Evolutionary conservation across 495 filamentous ascomycete genomes (phyloP).

Genomic region (Trichocladium antarcticum): DNA sequence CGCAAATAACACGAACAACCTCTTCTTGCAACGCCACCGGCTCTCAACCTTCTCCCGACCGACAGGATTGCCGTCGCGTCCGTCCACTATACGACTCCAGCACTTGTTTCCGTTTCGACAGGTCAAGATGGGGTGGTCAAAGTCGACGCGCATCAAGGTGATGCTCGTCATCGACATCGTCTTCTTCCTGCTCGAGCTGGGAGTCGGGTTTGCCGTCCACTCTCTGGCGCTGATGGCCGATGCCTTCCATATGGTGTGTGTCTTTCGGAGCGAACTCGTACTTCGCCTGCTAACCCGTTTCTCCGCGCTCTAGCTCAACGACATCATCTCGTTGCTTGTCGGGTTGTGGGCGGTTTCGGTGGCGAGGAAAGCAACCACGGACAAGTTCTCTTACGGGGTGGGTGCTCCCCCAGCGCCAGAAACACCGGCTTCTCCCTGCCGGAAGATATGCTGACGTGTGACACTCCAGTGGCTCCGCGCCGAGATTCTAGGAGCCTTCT

Average conservation of each 20-base stretch:
- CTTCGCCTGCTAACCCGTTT: not conserved
- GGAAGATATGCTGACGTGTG: constrained; percentile 18
- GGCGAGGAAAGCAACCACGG: constrained; percentile 65
- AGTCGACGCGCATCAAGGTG: constrained; percentile 81
- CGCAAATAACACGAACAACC: not conserved
- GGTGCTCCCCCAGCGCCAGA: constrained; percentile 22
- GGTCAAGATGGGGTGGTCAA: constrained; percentile 71
- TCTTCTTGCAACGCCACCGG: not conserved
- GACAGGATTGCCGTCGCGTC: not conserved
- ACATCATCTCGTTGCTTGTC: constrained; percentile 86
- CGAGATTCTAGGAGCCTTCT: constrained; percentile 90
- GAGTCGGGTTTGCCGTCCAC: constrained; percentile 70
- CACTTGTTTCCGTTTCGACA: not conserved
- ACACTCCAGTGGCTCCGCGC: constrained; percentile 69
- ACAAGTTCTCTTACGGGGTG: constrained; percentile 88
- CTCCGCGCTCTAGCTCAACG: constrained; percentile 57
- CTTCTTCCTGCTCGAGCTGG: constrained; percentile 85
- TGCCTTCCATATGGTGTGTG: constrained; percentile 88
- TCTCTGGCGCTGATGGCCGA: constrained; percentile 92
- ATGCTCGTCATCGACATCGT: constrained; percentile 79
- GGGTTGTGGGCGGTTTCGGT: constrained; percentile 93
- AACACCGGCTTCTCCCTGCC: not conserved
- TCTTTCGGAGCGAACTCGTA: not conserved
- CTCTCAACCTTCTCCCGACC: too few species aligned
- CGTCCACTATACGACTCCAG: not conserved